Conservation (phyloP, 495 filamentous ascomycete genomes). For the Penicillium odoratum region DNA sequence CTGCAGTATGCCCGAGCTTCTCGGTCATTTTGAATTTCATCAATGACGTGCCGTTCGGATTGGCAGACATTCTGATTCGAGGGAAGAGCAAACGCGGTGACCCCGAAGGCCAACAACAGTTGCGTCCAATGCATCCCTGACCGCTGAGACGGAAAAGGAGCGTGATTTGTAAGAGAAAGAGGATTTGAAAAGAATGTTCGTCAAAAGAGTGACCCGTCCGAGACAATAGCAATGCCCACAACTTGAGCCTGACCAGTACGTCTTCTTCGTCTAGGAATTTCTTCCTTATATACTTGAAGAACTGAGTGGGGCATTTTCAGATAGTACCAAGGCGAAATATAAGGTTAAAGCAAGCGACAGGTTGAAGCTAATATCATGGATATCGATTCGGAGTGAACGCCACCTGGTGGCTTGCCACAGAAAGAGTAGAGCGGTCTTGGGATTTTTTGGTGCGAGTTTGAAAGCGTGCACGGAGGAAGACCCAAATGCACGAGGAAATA, state of each 20-base stretch:
- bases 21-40: not conserved
- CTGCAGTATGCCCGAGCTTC: not conserved
- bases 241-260: not conserved
- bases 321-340: not conserved
- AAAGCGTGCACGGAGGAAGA: no score
- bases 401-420: not conserved
- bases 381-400: not conserved
- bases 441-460: no score
- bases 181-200: not conserved
- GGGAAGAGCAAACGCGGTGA: not conserved
- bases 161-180: not conserved
- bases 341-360: not conserved
- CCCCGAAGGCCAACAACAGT: not conserved
- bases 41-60: not conserved
- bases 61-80: not conserved
- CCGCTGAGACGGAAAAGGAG: not conserved
- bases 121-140: not conserved
- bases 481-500: no score
- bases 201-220: not conserved
- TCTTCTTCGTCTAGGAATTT: not conserved
- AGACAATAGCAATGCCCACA: not conserved
- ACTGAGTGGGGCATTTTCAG: not conserved
- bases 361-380: not conserved
- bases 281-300: not conserved
- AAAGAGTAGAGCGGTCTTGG: not conserved